Conservation (phyloP, 805 yeast genomes). For the Metschnikowia koreensis region DNA sequence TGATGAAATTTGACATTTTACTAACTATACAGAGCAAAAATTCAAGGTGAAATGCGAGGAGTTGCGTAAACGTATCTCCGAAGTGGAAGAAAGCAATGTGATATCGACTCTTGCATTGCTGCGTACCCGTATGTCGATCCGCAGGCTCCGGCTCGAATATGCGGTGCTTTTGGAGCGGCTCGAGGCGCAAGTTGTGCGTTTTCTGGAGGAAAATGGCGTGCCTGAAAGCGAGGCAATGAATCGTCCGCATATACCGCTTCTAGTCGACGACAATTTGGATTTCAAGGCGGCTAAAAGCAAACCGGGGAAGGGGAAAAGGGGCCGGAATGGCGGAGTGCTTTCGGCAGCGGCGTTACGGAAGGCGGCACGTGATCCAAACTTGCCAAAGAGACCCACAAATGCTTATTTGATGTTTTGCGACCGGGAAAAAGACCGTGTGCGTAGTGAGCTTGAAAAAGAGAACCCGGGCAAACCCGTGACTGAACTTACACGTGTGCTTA, state of each 20-base stretch:
- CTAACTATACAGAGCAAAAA: conserved; percentile 29
- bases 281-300: conserved; percentile 15
- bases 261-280: conserved; percentile 32
- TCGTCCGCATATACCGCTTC: conserved; percentile 39
- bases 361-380: conserved; percentile 70
- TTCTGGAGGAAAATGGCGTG: conserved; percentile 24
- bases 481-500: conserved; percentile 74
- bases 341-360: conserved; percentile 22
- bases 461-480: conserved; percentile 44
- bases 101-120: conserved; percentile 70
- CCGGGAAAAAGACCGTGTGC: conserved; percentile 71
- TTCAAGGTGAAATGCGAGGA: conserved; percentile 69
- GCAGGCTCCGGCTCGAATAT: conserved; percentile 80
- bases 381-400: conserved; percentile 87
- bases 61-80: conserved; percentile 63
- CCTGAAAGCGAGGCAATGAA: conserved; percentile 34
- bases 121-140: conserved; percentile 71
- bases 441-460: conserved; percentile 52
- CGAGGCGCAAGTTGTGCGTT: conserved; percentile 45
- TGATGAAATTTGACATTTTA: neutral
- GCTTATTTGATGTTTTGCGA: conserved; percentile 89
- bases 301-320: conserved; percentile 8
- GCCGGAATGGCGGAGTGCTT: conserved; percentile 14
- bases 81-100: conserved; percentile 77
- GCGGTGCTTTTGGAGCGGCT: conserved; percentile 75